These are phyloP conservation scores for Aspergillus novoparasiticus DNA, from an alignment of 2,329 filamentous ascomycete genomes.

Conservation along the genomic window DNA sequence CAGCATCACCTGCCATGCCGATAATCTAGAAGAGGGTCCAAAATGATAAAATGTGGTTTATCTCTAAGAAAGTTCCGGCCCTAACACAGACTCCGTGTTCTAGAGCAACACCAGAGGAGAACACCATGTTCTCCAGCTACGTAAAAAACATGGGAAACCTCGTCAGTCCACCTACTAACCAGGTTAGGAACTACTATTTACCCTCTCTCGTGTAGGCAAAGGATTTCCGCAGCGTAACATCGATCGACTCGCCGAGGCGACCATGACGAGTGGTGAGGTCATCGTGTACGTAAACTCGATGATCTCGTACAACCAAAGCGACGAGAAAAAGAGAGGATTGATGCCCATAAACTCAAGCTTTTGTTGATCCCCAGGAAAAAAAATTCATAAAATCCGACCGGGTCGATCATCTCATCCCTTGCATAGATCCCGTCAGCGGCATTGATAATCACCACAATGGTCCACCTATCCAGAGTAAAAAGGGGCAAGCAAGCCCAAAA, in stretches of 20 bases:
- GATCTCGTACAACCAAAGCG: neutral
- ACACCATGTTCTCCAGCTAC: too few species aligned
- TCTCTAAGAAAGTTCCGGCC: too few species aligned
- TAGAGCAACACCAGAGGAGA: too few species aligned
- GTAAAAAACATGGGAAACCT: too few species aligned
- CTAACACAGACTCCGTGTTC: too few species aligned
- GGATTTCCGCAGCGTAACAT: too few species aligned
- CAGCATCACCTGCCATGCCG: too few species aligned
- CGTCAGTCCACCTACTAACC: too few species aligned
- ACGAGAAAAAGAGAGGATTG: neutral
- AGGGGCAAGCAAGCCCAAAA: conserved; percentile 30
- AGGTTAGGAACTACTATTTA: too few species aligned
- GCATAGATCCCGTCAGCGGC: neutral
- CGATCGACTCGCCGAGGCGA: neutral
- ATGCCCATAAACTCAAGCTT: neutral
- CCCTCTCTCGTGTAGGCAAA: too few species aligned
- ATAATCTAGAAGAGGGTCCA: too few species aligned
- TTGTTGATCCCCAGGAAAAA: neutral
- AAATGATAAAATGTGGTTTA: too few species aligned
- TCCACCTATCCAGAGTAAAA: neutral
- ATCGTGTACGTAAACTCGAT: neutral
- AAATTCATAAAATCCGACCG: neutral
- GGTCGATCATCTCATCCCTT: neutral
- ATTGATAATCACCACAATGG: neutral
- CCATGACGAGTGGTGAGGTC: neutral